Percentiles rank a stretch among this genome's conserved stretches.
phyloP scores from a whole-genome alignment of 2,329 filamentous ascomycete genomes.

The Talaromyces marneffei region DNA sequence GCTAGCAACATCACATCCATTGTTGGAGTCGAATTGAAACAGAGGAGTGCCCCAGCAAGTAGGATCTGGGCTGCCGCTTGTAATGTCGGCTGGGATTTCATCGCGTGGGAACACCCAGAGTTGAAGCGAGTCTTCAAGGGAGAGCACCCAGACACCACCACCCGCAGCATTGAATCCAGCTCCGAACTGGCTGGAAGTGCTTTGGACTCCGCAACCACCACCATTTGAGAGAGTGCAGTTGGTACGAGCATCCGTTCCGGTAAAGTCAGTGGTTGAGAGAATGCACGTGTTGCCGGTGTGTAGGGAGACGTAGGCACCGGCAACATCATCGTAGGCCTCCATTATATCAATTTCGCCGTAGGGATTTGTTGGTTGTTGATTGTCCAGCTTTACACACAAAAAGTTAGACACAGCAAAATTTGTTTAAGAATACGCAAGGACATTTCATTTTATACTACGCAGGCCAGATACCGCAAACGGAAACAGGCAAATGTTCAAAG shows the following conservation, averaged over 20 bases:
- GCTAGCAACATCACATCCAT: slow-evolving; percentile 36
- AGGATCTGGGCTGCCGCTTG: slow-evolving; percentile 40
- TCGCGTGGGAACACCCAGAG: slow-evolving; percentile 48
- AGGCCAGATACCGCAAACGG: slow-evolving; percentile 48
- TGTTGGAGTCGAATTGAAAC: slow-evolving; percentile 38
- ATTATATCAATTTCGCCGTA: slow-evolving; percentile 48
- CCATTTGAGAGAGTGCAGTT: slow-evolving; percentile 44
- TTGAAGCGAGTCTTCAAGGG: slow-evolving; percentile 43
- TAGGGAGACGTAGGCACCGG: slow-evolving; percentile 43
- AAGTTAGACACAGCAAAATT: not conserved
- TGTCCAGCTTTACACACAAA: slow-evolving; percentile 28
- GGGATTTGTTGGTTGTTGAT: slow-evolving; percentile 35
- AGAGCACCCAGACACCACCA: slow-evolving; percentile 48
- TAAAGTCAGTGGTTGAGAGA: slow-evolving; percentile 41
- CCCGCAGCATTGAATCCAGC: slow-evolving; percentile 48
- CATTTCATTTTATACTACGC: slow-evolving; percentile 28
- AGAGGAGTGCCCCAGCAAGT: slow-evolving; percentile 42
- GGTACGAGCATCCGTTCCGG: slow-evolving; percentile 44
- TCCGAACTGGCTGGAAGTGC: slow-evolving; percentile 44
- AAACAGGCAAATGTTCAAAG: slow-evolving; percentile 44
- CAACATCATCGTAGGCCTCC: slow-evolving; percentile 46
- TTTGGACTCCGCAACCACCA: slow-evolving; percentile 38
- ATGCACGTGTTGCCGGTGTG: slow-evolving; percentile 45
- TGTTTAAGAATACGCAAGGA: not conserved
- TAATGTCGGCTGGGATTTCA: slow-evolving; percentile 42